Base-by-base conservation (phyloP, 257 asterid genomes). In the Ocimum tenuiflorum region DNA sequence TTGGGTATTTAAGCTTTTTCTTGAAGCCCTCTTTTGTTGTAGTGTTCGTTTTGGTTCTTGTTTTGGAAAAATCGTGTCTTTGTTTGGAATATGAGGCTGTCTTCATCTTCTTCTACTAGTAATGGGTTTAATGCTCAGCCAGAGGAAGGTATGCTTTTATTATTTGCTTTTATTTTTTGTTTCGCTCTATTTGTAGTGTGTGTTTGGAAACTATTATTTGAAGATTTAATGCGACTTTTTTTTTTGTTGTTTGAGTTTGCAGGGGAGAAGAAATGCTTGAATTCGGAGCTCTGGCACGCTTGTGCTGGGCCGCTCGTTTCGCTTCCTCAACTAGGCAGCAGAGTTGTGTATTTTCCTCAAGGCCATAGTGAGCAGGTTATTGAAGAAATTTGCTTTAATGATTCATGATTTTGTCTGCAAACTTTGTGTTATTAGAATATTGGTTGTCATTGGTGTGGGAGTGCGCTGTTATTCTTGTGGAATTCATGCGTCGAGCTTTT, bases 271-370 rank as follows among this genome's bases (percentile, higher is more conserved):
- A 88, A 88, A 79, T 86, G 95, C 91, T 81, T 91, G 86, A 91
- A 91, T 76, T 86, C 97, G 14, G 96, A 91, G 89, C 86, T 91
- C 29, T 91, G 98, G 98, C 98, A 91, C 67, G 98, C 96, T 0
- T 91, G 98, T 59, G 98, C 98, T 6, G 98, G 98, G 41, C 98
- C 98, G 2, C 73, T 91, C 60, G 95, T 91, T 58, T 88, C 98
- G 2, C 94, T 91, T 63, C 98, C 98, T 3, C 88, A 81, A 52
- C 68, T 88, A 6, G 96, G 96, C 58, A 86, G 98, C 73, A 81
- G 97, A 17, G 95, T 90, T 8, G 94, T 87, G 70, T 89, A 89
- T 75, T 89, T 89, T 58, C 95, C 95, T 57, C 97, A 91, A 78
- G 97, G 97, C 63, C 97, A 91, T 29, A 91, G 96, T 57, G 96